phyloP scores from a whole-genome alignment of 352 stramenopile species.

The Phytophthora ramorum region DNA sequence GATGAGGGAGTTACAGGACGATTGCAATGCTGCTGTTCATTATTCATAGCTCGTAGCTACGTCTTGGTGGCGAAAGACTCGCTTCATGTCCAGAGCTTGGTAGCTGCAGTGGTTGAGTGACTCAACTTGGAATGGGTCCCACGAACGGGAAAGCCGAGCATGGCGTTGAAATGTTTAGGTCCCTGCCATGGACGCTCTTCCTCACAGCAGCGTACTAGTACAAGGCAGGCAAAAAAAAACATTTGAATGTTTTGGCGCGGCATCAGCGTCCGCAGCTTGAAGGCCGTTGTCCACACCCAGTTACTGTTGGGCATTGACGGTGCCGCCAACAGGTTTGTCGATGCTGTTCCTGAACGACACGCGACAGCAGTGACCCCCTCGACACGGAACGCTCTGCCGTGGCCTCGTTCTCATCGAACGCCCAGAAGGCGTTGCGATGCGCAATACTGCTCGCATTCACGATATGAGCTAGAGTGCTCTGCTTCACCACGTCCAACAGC shows the following conservation, averaged over 20 bases:
- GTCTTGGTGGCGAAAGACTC: constrained; percentile 42
- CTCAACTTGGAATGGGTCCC: constrained; percentile 37
- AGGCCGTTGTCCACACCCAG: constrained; percentile 33
- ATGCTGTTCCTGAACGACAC: constrained; percentile 47
- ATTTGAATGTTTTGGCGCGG: constrained; percentile 37
- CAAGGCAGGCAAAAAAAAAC: constrained; percentile 51
- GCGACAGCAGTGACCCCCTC: constrained; percentile 32
- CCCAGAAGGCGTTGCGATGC: constrained; percentile 39
- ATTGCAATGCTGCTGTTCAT: background rate
- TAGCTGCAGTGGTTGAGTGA: constrained; percentile 31
- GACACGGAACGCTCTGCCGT: constrained; percentile 28
- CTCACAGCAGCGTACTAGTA: constrained; percentile 47
- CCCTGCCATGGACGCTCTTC: constrained; percentile 21
- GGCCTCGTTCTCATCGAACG: constrained; percentile 31
- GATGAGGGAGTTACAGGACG: constrained; percentile 8
- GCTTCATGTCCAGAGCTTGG: constrained; percentile 54
- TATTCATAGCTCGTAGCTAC: constrained; percentile 21
- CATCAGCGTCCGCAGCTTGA: constrained; percentile 34
- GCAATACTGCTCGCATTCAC: constrained; percentile 54
- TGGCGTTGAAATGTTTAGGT: constrained; percentile 44
- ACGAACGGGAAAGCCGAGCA: constrained; percentile 41
- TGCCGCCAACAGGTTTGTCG: constrained; percentile 44
- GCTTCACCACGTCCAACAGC: constrained; percentile 49
- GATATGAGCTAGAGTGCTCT: constrained; percentile 37
- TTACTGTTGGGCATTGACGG: constrained; percentile 32